A percentile compares a stretch with the other conserved stretches of the same genome.
phyloP scores from a whole-genome alignment of 2,329 filamentous ascomycete species.

The Neopestalotiopsis rosae region DNA sequence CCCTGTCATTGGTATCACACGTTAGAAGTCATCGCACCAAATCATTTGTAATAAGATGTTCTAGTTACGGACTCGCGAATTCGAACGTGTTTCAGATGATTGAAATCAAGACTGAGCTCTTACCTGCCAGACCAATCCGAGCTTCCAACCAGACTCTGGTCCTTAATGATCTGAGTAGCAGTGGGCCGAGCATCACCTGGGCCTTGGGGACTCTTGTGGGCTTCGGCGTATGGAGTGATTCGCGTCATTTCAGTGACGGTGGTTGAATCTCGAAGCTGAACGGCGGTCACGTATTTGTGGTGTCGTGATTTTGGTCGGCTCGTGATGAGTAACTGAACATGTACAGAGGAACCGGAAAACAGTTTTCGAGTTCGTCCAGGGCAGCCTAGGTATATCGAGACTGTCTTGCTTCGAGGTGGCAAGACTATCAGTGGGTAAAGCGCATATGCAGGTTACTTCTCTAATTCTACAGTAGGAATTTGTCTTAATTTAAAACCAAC shows the following conservation, averaged over 20 bases:
- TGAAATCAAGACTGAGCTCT: not conserved
- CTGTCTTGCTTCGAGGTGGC: not conserved
- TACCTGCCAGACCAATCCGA: conserved; percentile 19
- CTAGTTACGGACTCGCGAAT: not conserved
- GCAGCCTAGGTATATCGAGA: not conserved
- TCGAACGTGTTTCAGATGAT: not conserved
- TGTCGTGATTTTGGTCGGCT: not conserved
- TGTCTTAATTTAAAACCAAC: not conserved
- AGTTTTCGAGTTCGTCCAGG: not conserved
- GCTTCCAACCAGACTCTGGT: conserved; percentile 24
- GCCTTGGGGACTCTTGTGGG: conserved; percentile 21
- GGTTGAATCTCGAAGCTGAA: not conserved
- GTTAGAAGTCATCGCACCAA: not conserved
- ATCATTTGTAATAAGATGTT: too few species aligned
- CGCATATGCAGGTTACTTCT: not conserved
- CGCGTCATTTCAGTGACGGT: conserved; percentile 19
- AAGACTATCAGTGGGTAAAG: not conserved
- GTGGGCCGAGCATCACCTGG: conserved; percentile 27
- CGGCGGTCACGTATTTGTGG: not conserved
- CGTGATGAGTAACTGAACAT: not conserved
- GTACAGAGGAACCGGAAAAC: not conserved
- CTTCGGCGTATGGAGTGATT: conserved; percentile 25
- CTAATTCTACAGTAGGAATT: not conserved
- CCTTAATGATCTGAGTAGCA: conserved; percentile 24
- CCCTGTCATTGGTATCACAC: not conserved